Percentiles rank a stretch among this genome's conserved stretches.
Conservation (phyloP, 352 stramenopile genomes). For the Pythium phragmitis region DNA sequence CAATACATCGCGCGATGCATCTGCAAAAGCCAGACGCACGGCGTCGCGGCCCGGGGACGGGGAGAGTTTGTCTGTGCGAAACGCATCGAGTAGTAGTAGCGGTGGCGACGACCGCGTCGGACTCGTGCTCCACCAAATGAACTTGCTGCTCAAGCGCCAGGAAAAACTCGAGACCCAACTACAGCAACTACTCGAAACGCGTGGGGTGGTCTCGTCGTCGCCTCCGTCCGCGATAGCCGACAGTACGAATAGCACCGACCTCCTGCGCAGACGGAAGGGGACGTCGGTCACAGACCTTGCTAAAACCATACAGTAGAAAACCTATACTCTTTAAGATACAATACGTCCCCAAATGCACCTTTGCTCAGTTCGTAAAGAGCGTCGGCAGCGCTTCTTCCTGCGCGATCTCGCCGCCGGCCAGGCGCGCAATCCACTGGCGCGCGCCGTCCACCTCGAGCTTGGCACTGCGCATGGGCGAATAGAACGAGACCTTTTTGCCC, state of each 20-base stretch:
- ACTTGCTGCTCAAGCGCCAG: slow-evolving; percentile 34
- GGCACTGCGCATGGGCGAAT: slow-evolving; percentile 17
- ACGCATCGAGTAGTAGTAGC: background rate
- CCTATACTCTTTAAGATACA: too few relatives aligned
- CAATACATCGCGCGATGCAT: too few relatives aligned
- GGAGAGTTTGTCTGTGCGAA: background rate
- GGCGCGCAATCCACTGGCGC: slow-evolving; percentile 60
- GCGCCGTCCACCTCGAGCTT: slow-evolving; percentile 35
- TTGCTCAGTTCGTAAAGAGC: slow-evolving; percentile 35
- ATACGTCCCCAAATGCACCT: too few relatives aligned
- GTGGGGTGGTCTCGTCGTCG: background rate
- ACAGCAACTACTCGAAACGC: slow-evolving; percentile 25
- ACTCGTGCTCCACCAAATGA: slow-evolving; percentile 31
- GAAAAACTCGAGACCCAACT: slow-evolving; percentile 35
- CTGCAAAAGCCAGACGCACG: background rate
- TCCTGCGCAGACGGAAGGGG: background rate
- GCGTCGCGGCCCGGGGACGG: background rate
- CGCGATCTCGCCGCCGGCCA: slow-evolving; percentile 57
- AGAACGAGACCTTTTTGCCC: slow-evolving; percentile 63
- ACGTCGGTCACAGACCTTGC: slow-evolving; percentile 6
- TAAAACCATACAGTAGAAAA: background rate
- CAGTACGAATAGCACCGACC: background rate
- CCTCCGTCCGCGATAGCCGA: background rate
- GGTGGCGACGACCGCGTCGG: slow-evolving; percentile 21
- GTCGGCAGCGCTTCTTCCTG: slow-evolving; percentile 36